Evolutionary conservation across 495 filamentous ascomycete species (phyloP).

Genomic region (Alectoria sarmentosa): DNA sequence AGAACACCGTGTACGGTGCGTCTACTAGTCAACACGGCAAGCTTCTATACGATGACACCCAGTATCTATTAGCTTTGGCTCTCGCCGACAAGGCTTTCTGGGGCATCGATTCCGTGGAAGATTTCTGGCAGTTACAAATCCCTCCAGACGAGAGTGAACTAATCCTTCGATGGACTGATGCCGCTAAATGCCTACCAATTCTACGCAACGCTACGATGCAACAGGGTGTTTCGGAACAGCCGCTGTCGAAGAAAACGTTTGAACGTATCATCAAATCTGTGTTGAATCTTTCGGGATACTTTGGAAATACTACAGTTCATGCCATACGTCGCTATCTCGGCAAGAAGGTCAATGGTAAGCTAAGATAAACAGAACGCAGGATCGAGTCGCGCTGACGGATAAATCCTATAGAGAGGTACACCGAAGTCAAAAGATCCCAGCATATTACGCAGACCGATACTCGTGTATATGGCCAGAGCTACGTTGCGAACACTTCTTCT

Average conservation of each 20-base stretch:
- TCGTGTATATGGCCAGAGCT: not conserved
- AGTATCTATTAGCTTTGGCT: not conserved
- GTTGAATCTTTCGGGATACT: not conserved
- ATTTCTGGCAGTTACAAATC: not conserved
- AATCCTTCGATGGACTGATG: not conserved
- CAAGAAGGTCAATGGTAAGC: not conserved
- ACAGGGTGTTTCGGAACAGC: not conserved
- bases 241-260: not conserved
- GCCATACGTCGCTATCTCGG: not conserved
- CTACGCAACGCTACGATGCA: not conserved
- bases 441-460: not conserved
- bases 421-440: not conserved
- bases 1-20: not conserved
- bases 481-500: not conserved
- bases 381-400: not conserved
- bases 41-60: not conserved
- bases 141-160: not conserved
- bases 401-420: not conserved
- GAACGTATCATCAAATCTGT: not conserved
- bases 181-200: not conserved
- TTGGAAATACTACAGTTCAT: not conserved
- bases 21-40: not conserved
- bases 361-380: not conserved
- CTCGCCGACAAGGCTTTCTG: not conserved
- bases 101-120: not conserved